Conservation (phyloP, 2,329 filamentous ascomycete genomes). For the Pestalotiopsis sp. region DNA sequence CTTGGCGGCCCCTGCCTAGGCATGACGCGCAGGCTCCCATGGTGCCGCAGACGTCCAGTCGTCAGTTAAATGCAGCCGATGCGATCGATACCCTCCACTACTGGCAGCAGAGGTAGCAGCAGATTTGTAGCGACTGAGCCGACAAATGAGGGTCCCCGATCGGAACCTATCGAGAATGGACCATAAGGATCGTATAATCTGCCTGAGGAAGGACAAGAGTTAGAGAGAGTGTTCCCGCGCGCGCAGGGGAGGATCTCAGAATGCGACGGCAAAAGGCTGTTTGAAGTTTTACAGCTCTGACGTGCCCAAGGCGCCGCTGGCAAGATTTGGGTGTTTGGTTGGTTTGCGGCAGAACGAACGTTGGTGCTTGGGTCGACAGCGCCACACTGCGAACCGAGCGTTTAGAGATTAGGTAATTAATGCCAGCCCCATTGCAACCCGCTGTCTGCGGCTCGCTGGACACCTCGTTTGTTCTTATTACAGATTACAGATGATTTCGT, state of each 20-base stretch:
- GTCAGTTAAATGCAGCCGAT: constrained; percentile 9
- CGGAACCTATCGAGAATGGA: constrained; percentile 21
- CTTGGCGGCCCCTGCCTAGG: constrained; percentile 53
- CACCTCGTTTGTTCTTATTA: too few species aligned
- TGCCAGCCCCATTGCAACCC: background rate
- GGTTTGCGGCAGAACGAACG: background rate
- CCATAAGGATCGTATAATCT: constrained; percentile 37
- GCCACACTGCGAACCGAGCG: background rate
- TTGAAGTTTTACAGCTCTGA: background rate
- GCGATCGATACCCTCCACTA: constrained; percentile 7
- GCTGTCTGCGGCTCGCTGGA: too few species aligned
- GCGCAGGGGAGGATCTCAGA: background rate
- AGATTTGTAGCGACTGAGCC: constrained; percentile 22
- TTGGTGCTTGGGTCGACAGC: background rate
- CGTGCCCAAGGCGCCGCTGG: background rate
- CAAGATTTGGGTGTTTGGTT: too few species aligned
- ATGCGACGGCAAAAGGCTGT: background rate
- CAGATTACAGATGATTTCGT: too few species aligned
- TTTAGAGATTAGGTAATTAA: background rate
- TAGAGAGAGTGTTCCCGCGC: constrained; percentile 21
- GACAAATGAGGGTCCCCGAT: constrained; percentile 18
- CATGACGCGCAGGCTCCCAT: constrained; percentile 68
- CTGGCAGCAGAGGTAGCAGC: constrained; percentile 10
- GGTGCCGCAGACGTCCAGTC: constrained; percentile 6
- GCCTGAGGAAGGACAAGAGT: constrained; percentile 34